phyloP scores from a whole-genome alignment of 257 asterid species.

The Solanum acaule region DNA sequence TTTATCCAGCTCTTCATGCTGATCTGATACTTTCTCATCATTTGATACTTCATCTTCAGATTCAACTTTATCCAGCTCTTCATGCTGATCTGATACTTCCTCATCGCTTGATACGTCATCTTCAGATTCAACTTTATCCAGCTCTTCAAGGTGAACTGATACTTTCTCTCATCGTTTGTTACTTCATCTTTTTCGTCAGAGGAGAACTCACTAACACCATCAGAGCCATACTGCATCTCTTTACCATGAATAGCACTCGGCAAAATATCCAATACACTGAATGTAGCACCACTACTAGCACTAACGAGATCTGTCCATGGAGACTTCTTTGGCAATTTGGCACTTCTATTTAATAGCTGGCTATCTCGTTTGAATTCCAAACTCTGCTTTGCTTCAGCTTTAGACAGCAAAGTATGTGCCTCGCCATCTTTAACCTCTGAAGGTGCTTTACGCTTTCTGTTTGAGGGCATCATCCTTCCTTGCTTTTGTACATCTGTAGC shows the following conservation, averaged over 20 bases:
- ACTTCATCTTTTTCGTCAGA: slow-evolving; percentile 4
- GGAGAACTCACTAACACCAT: slow-evolving; percentile 3
- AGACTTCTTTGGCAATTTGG: slow-evolving; percentile 19
- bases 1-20: not conserved
- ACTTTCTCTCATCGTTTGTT: not conserved
- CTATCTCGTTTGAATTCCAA: slow-evolving; percentile 8
- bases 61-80: not conserved
- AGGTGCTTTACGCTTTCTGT: slow-evolving; percentile 44
- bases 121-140: not conserved
- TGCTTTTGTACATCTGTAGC: not conserved
- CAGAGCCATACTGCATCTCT: slow-evolving; percentile 17
- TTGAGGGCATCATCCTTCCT: slow-evolving; percentile 10
- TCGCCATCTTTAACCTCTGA: slow-evolving; percentile 6
- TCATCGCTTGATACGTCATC: not conserved
- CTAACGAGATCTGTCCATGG: slow-evolving; percentile 35
- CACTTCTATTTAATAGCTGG: slow-evolving; percentile 5
- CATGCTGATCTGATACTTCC: not conserved
- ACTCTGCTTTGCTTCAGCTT: slow-evolving; percentile 10
- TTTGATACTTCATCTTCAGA: too few relatives aligned
- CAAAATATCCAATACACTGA: slow-evolving; percentile 37
- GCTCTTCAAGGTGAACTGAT: not conserved
- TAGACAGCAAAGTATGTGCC: not conserved
- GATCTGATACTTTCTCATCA: not conserved
- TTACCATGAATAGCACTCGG: slow-evolving; percentile 10
- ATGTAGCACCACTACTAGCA: slow-evolving; percentile 23